Evolutionary conservation across 495 filamentous ascomycete species (phyloP), one percentile per base, ranked within the genome.

Genomic region (Annulohypoxylon maeteangense): DNA sequence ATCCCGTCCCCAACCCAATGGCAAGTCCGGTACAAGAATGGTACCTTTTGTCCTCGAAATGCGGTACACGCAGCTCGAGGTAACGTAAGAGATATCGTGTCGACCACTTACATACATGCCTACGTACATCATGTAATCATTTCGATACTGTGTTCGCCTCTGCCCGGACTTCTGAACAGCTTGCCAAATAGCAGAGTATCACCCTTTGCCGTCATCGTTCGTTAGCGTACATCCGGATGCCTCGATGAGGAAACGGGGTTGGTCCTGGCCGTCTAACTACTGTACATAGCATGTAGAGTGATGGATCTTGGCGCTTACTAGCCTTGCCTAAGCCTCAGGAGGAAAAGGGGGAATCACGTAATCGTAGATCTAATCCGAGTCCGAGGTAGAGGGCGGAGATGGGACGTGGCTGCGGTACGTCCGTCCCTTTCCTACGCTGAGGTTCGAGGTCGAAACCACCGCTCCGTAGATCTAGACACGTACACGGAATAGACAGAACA

Each of bases 271-370:
- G 18, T 62, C 58, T 48, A 51, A 61, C 54, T 22, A 23, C 18
- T 11, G 45, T 48, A 48, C 45, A 14, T 25, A 12, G 18, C 1
- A 25, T 25, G 20, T 29, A 72, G 47, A 68, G 51, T 10, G 8
- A 54, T 18, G 20, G 36, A 25, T 25, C 69, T 72, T 72, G 69
- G 69, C 69, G 69, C 69, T 72, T 72, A 72, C 70, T 68, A 62
- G 70, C 61, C 58, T 72, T 67, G 59, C 53, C 63, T 64, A 64
- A 72, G 69, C 64, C 64, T 68, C 64, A 51, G 34, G 45, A 61
- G 57, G 45, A 63, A 57, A 70, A 56, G 48, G 29, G 54, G 48
- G 29, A 56, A 56, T 71, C 62, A 72, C 68, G 69, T 60, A 72
- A 67, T 72, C 58, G 69, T 29, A 64, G 27, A 47, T 63, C 42